Evolutionary conservation across 2,329 filamentous ascomycete species (phyloP), one percentile per base, ranked within the genome.

Genomic region (Pseudophaeomoniella oleicola): DNA sequence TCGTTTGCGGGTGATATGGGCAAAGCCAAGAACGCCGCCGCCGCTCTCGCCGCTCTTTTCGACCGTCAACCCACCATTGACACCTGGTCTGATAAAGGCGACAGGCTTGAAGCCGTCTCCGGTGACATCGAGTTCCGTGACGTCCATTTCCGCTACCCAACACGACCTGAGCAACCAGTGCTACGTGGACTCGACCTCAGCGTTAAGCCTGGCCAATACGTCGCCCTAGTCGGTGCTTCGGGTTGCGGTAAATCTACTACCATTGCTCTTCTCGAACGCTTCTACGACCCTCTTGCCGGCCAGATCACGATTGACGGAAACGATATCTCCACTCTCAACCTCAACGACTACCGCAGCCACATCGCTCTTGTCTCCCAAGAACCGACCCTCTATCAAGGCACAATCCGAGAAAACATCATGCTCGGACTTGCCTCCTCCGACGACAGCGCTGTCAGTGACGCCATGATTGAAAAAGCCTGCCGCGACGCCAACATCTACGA

Each of bases 241-340:
- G 88, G 90, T 2, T 94, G 87, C 51, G 90, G 90, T 39, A 96
- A 98, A 64, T 85, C 78, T 35, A 96, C 90, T 0, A 92, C 87
- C 0, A 93, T 96, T 53, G 81, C 84, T 3, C 69, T 96, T 3
- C 66, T 96, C 19, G 88, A 96, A 56, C 81, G 90, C 19, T 96
- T 96, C 63, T 96, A 96, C 53, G 86, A 96, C 48, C 83, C 87
- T 0, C 68, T 90, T 0, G 69, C 74, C 0, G 90, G 90, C 10
- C 77, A 77, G 11, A 69, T 98, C 19, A 83, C 75, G 40, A 68
- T 96, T 13, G 88, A 96, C 50, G 84, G 78, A 38, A 74, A 78
- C 44, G 83, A 94, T 43, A 84, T 96, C 49, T 79, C 75, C 41
- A 69, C 67, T 9, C 66, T 94, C 34, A 88, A 93, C 50, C 67